A percentile compares a stretch with the other conserved stretches of the same genome.
phyloP scores from a whole-genome alignment of 176 grass and related monocot species.

The Juncus inflexus region DNA sequence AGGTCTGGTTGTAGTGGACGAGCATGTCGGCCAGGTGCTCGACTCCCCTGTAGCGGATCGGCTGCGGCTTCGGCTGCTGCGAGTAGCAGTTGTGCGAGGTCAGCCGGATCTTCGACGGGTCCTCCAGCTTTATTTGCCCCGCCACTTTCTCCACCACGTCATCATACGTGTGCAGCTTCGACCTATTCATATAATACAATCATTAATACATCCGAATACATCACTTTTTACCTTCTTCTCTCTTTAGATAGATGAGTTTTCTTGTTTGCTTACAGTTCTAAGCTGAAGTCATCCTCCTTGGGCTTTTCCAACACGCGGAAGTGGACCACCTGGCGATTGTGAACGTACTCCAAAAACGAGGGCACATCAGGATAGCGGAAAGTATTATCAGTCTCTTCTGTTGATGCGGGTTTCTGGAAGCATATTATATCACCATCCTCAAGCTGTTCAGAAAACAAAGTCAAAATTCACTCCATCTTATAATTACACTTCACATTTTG shows the following conservation, averaged over 20 bases:
- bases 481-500: background rate
- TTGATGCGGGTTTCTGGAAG: slow-evolving; percentile 48
- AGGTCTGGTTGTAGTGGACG: slow-evolving; percentile 85
- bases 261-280: slow-evolving; percentile 64
- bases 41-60: slow-evolving; percentile 67
- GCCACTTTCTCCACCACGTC: slow-evolving; percentile 84
- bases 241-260: background rate
- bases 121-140: slow-evolving; percentile 55
- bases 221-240: background rate
- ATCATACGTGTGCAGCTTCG: slow-evolving; percentile 86
- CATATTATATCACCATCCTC: slow-evolving; percentile 91
- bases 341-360: slow-evolving; percentile 89
- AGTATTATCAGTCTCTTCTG: slow-evolving; percentile 45
- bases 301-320: slow-evolving; percentile 82
- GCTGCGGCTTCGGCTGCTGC: slow-evolving; percentile 97
- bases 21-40: slow-evolving; percentile 93
- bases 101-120: slow-evolving; percentile 88
- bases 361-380: slow-evolving; percentile 71
- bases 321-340: slow-evolving; percentile 89
- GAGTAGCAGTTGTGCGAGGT: slow-evolving; percentile 92
- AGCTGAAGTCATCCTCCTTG: slow-evolving; percentile 75
- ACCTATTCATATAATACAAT: slow-evolving; percentile 44
- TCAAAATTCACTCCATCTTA: slow-evolving; percentile 25
- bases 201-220: background rate
- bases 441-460: slow-evolving; percentile 51